Evolutionary conservation across 495 filamentous ascomycete genomes (phyloP).

Genomic region (Aspergillus kassunensis): DNA sequence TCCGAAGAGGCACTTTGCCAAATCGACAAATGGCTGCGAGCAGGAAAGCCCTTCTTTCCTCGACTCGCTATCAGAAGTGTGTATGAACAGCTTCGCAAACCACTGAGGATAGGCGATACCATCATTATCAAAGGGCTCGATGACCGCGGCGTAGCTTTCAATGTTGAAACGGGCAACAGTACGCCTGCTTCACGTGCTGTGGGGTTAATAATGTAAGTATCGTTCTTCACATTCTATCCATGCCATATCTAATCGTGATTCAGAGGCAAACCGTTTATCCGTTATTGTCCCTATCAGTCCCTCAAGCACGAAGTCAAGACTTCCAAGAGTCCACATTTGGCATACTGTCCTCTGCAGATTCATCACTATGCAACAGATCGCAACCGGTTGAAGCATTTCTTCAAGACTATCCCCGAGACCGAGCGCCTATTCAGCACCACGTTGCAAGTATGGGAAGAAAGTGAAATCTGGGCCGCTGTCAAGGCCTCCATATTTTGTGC

Average conservation of each 20-base stretch:
- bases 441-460: neutral
- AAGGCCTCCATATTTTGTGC: neutral
- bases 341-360: neutral
- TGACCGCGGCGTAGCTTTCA: neutral
- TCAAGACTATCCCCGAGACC: neutral
- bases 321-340: neutral
- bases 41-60: neutral
- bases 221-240: neutral
- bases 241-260: neutral
- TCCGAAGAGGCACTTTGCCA: neutral
- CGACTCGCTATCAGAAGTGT: neutral
- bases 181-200: too few relatives aligned
- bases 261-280: neutral
- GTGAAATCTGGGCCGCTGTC: neutral
- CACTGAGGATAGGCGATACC: neutral
- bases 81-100: neutral
- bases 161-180: slow-evolving; percentile 1
- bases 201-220: too few relatives aligned
- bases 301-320: neutral
- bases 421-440: neutral
- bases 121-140: slow-evolving; percentile 3
- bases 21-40: neutral
- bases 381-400: neutral
- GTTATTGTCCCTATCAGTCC: neutral
- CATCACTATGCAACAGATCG: neutral